Conservation (phyloP, 2,329 filamentous ascomycete genomes). For the Hypomyces rosellus region DNA sequence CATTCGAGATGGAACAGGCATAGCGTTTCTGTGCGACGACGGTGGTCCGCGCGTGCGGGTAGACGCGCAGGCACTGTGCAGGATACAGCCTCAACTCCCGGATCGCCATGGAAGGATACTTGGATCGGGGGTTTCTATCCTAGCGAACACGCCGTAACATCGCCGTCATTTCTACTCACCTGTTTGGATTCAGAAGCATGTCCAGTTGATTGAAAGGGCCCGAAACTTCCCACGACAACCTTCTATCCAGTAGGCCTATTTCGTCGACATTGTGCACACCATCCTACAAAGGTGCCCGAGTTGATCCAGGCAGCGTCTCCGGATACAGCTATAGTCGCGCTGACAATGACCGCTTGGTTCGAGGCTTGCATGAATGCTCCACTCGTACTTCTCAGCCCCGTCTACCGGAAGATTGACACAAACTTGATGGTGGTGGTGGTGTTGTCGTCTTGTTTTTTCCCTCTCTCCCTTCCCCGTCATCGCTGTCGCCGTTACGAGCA, state of each 20-base stretch:
- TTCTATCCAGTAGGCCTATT: too few relatives aligned
- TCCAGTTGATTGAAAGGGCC: too few relatives aligned
- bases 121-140: slow-evolving; percentile 3
- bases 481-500: slow-evolving; percentile 5
- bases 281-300: too few relatives aligned
- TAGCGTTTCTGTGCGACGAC: too few relatives aligned
- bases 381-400: not conserved
- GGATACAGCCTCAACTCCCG: slow-evolving; percentile 11
- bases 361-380: too few relatives aligned
- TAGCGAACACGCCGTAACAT: not conserved
- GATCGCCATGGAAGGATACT: slow-evolving; percentile 9
- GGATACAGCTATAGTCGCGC: too few relatives aligned
- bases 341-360: too few relatives aligned
- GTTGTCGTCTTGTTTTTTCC: slow-evolving; percentile 1
- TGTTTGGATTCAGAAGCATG: not conserved
- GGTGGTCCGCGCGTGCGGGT: slow-evolving; percentile 10
- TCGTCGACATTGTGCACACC: too few relatives aligned
- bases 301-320: too few relatives aligned
- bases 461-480: slow-evolving; percentile 4
- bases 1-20: slow-evolving; percentile 4
- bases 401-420: not conserved
- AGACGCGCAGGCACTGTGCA: slow-evolving; percentile 8
- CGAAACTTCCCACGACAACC: too few relatives aligned
- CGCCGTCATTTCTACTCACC: not conserved
- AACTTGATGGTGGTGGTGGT: not conserved